These are phyloP conservation scores for Aquanectria penicillioides DNA, from an alignment of 2,329 filamentous ascomycete species.

Conservation along the genomic window DNA sequence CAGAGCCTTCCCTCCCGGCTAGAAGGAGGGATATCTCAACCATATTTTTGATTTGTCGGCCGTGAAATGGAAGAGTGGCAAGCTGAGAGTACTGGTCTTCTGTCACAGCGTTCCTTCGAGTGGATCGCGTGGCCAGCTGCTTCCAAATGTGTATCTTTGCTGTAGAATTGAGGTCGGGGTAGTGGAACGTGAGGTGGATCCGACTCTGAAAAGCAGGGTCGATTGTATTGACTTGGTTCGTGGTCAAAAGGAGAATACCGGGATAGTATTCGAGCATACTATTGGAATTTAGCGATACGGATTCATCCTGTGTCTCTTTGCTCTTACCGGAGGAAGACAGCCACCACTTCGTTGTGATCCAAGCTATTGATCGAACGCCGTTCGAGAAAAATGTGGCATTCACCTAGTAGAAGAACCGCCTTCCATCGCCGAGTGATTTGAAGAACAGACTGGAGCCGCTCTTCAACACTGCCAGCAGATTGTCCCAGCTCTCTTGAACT, in stretches of 20 bases:
- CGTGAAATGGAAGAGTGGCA: neutral
- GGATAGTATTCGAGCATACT: conserved; percentile 12
- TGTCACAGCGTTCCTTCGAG: neutral
- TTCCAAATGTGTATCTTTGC: conserved; percentile 3
- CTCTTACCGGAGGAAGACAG: conserved; percentile 43
- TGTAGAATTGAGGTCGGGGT: neutral
- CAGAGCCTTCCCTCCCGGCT: neutral
- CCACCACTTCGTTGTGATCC: conserved; percentile 31
- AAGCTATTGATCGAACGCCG: conserved; percentile 39
- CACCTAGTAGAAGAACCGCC: conserved; percentile 38
- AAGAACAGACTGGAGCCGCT: conserved; percentile 59
- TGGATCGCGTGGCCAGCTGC: neutral
- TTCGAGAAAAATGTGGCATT: conserved; percentile 47
- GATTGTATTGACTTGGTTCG: neutral
- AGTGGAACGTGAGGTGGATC: conserved; percentile 25
- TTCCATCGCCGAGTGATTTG: conserved; percentile 69
- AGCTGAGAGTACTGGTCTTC: neutral
- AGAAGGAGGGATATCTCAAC: neutral
- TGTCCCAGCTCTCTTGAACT: conserved; percentile 5
- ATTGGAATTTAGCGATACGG: neutral
- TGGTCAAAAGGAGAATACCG: conserved; percentile 7
- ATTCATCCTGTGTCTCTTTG: neutral
- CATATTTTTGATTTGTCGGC: conserved; percentile 2
- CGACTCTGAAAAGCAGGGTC: conserved; percentile 11
- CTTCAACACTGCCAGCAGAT: conserved; percentile 59